Evolutionary conservation across 2,329 filamentous ascomycete genomes (phyloP).

Genomic region (Penicillium vulpinum): DNA sequence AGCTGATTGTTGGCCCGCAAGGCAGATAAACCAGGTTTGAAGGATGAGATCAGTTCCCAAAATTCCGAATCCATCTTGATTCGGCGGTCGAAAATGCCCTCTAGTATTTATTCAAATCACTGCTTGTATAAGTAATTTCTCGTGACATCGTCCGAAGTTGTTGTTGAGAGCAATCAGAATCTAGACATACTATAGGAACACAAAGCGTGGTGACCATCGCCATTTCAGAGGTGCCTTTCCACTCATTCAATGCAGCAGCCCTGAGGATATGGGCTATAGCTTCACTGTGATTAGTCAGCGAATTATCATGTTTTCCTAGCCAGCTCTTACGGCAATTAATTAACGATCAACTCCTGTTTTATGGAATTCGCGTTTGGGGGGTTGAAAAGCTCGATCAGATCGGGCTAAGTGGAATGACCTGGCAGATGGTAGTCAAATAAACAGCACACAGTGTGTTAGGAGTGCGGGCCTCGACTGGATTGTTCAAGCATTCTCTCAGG

Average conservation of each 20-base stretch:
- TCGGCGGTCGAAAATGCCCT: conserved; percentile 22
- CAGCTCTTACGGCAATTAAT: conserved; percentile 20
- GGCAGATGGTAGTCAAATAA: conserved; percentile 31
- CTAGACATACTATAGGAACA: conserved; percentile 23
- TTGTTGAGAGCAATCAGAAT: not conserved
- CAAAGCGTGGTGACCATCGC: conserved; percentile 23
- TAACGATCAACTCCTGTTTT: not conserved
- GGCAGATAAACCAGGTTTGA: not conserved
- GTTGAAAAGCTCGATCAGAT: no score
- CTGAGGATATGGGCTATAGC: conserved; percentile 24
- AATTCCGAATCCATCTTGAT: conserved; percentile 21
- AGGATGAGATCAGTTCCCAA: conserved; percentile 13
- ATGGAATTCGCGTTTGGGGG: not conserved
- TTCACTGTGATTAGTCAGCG: conserved; percentile 18
- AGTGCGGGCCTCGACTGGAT: conserved; percentile 23
- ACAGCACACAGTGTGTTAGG: conserved; percentile 32
- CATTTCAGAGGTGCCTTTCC: conserved; percentile 17
- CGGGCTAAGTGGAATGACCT: conserved; percentile 17
- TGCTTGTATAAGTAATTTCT: not conserved
- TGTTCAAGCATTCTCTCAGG: conserved; percentile 26
- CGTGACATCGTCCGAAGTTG: not conserved
- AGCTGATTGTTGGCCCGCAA: not conserved
- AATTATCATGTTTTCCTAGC: conserved; percentile 21
- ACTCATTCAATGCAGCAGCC: conserved; percentile 15
- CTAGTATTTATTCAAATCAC: conserved; percentile 17